Conservation (phyloP, 768 basidiomycete genomes). For the Mrakia blollopis region DNA sequence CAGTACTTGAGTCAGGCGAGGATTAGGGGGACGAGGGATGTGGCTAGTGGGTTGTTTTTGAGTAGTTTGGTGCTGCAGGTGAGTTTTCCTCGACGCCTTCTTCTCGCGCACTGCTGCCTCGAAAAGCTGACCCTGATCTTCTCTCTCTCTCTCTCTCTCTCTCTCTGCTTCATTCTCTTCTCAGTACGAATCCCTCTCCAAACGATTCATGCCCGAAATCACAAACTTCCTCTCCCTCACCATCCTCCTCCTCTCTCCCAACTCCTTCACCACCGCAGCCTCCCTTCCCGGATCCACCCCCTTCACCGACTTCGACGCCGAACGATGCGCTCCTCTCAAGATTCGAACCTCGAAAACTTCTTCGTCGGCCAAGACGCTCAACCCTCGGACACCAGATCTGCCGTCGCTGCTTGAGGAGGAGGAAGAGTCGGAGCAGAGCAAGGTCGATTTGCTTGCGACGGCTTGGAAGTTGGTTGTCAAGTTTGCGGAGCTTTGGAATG, state of each 20-base stretch:
- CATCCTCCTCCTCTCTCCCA: conserved; percentile 68
- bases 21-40: conserved; percentile 65
- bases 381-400: conserved; percentile 23
- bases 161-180: background rate
- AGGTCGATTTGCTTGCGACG: conserved; percentile 64
- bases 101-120: background rate
- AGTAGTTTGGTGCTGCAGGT: conserved; percentile 64
- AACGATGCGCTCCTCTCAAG: conserved; percentile 48
- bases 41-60: conserved; percentile 82
- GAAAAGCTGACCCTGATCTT: background rate
- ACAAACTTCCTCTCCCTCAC: conserved; percentile 72
- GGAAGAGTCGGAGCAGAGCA: conserved; percentile 50
- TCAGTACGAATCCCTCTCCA: conserved; percentile 78
- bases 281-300: conserved; percentile 65
- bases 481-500: conserved; percentile 71
- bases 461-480: conserved; percentile 65
- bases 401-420: conserved; percentile 44
- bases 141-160: no score
- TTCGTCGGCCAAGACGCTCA: conserved; percentile 14
- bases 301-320: conserved; percentile 61
- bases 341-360: conserved; percentile 46
- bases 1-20: conserved; percentile 83
- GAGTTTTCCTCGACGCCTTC: conserved; percentile 23
- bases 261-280: conserved; percentile 48
- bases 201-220: conserved; percentile 82